Evolutionary conservation across 805 yeast genomes (phyloP).

Genomic region (Pichia cephalocereana): DNA sequence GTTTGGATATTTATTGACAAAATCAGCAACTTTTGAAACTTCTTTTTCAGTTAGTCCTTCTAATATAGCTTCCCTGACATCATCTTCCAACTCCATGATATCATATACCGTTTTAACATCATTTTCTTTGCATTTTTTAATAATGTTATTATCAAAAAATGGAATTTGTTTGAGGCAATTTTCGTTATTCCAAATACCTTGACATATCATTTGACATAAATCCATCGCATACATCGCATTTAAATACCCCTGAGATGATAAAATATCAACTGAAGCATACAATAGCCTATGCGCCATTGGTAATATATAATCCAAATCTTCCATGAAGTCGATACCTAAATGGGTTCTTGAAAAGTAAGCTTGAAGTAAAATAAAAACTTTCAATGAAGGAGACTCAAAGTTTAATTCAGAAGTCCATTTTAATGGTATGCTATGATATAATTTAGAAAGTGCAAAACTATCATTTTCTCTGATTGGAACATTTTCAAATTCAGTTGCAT

Average conservation of each 20-base stretch:
- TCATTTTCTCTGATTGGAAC: constrained; percentile 61
- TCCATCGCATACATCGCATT: constrained; percentile 82
- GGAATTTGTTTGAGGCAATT: constrained; percentile 80
- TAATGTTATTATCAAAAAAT: constrained; percentile 38
- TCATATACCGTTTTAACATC: constrained; percentile 70
- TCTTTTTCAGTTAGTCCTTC: constrained; percentile 38
- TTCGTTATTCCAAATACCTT: constrained; percentile 78
- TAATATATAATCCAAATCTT: constrained; percentile 49
- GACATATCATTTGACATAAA: constrained; percentile 77
- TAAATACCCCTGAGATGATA: constrained; percentile 72
- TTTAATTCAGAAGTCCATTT: constrained; percentile 30
- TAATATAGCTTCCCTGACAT: constrained; percentile 50
- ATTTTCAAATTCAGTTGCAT: constrained; percentile 63
- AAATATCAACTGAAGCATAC: constrained; percentile 61
- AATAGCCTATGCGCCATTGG: constrained; percentile 41
- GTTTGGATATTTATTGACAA: constrained; percentile 86
- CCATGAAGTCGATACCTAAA: constrained; percentile 51
- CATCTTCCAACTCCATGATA: constrained; percentile 63
- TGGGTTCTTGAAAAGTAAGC: constrained; percentile 65
- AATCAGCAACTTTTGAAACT: constrained; percentile 65
- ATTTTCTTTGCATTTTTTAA: constrained; percentile 44
- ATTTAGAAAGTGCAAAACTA: constrained; percentile 31
- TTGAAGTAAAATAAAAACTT: constrained; percentile 68
- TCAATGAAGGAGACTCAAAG: constrained; percentile 48
- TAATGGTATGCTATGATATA: constrained; percentile 57